phyloP scores from a whole-genome alignment of 2,329 filamentous ascomycete species.

The Apiospora kogelbergensis region DNA sequence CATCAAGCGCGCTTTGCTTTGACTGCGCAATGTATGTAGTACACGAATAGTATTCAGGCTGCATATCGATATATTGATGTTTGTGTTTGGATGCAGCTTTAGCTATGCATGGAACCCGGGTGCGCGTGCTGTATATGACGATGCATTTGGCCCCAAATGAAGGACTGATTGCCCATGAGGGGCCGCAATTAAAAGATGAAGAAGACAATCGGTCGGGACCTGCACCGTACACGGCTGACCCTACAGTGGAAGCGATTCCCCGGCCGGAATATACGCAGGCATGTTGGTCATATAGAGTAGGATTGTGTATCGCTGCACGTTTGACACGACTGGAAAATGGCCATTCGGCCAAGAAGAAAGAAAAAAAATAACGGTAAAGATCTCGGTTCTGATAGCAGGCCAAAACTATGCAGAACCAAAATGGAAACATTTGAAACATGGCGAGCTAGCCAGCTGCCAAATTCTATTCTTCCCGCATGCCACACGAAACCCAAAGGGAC shows the following conservation, averaged over 20 bases:
- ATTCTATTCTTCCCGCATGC: slow-evolving; percentile 4
- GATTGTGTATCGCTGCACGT: slow-evolving; percentile 4
- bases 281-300: background rate
- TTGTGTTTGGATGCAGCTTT: background rate
- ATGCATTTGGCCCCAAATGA: background rate
- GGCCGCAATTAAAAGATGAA: background rate
- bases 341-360: background rate
- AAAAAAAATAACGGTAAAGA: background rate
- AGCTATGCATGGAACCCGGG: background rate
- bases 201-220: background rate
- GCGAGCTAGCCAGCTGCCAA: background rate
- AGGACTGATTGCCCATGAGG: background rate
- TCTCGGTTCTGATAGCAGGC: background rate
- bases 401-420: background rate
- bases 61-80: slow-evolving; percentile 1
- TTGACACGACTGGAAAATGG: background rate
- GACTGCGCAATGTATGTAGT: background rate
- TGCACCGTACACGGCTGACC: background rate
- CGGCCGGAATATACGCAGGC: background rate
- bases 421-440: slow-evolving; percentile 8
- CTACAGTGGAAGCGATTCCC: background rate
- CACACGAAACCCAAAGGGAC: background rate
- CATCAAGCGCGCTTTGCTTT: background rate
- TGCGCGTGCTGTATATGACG: background rate
- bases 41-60: background rate